Base-by-base conservation (phyloP, 2,329 filamentous ascomycete species). In the Diaporthe sp. region DNA sequence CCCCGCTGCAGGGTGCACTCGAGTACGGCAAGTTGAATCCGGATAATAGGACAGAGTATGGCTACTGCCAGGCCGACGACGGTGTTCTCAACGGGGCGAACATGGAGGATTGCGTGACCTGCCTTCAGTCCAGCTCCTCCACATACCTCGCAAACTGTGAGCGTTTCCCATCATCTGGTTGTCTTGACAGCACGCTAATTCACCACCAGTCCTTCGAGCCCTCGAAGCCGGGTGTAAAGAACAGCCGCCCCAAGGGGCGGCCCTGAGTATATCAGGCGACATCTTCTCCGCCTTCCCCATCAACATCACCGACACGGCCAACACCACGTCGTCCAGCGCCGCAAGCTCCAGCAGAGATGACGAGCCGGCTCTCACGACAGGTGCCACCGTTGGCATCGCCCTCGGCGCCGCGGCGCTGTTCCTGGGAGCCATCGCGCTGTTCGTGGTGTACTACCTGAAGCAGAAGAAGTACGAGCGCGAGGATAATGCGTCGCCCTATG, bases 321-420 rank as follows among this genome's bases (percentile, higher is more conserved):
- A 81, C 66, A 50, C 81, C 1, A 66, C 79, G 1, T 77, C 82
- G 0, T 75, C 77, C 0, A 77, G 80, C 1, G 76, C 79, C 4
- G 71, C 76, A 7, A n/a, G 64, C 28, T 76, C 79, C 4, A 80
- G 77, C 5, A 78, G 78, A 13, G 50, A 22, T 35, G 10, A 60
- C 71, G 33, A 71, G 9, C n/a, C 55, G 2, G 70, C 33, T 12
- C 84, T 90, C 79, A 84, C 86, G 0, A 84, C 85, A 0, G 86
- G 87, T 2, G 86, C 87, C n/a, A 88, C 90, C 22, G 86, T 87
- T 0, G 89, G 89, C 25, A 90, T 91, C 60, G 84, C 83, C 0
- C 80, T 90, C 0, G 89, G 87, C 17, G 85, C 83, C 9, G 82
- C 82, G 0, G 80, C 88, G 0, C 78, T 86, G 2, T 79, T 90